Base-by-base conservation (phyloP, 2,329 filamentous ascomycete genomes). In the Tolypocladium tropicale region DNA sequence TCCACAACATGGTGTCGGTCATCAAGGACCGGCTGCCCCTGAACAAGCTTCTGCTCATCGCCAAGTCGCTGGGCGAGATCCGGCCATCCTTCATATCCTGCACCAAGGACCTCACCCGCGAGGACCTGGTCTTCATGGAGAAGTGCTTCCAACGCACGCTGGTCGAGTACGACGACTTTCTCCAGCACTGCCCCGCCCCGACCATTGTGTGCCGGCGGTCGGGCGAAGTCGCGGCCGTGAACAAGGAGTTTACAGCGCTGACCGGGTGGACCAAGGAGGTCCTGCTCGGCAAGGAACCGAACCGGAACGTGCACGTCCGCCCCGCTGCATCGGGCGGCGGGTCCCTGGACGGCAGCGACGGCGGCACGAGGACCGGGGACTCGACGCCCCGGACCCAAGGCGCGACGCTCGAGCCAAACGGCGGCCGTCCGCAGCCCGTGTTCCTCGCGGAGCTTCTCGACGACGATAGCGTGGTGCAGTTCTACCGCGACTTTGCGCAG, bases 51-150 rank as follows among this genome's bases (percentile, higher is more conserved):
- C 72, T 93, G 28, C 84, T 86, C 57, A 95, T 96, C 61, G 91
- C 90, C 57, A 90, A 92, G 72, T 88, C 92, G 0, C 80, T 99
- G 54, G 88, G 90, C 7, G 90, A 88, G 49, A 95, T 96, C 63
- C 86, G 94, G 9, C 93, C 94, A 2, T 94, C 91, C 0, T 94
- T 99, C 68, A 93, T 97, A 60, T 86, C 91, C 12, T 95, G 90
- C 59, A 95, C 90, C 23, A 89, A 89, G 65, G 91, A 90, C n/a
- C 76, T 97, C 58, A 92, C 90, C 61, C 79, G 86, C 21, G 87
- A 94, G 65, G 94, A 99, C 70, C 77, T 97, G 32, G 85, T 99
- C 25, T 96, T 97, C 70, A 96, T 96, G 88, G 94, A 99, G 70
- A 95, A 95, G 73, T 95, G 89, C 65, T 90, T 97, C 67, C 94